These are phyloP conservation scores for Solanum chilense DNA, from an alignment of 257 asterid species.

Conservation along the genomic window DNA sequence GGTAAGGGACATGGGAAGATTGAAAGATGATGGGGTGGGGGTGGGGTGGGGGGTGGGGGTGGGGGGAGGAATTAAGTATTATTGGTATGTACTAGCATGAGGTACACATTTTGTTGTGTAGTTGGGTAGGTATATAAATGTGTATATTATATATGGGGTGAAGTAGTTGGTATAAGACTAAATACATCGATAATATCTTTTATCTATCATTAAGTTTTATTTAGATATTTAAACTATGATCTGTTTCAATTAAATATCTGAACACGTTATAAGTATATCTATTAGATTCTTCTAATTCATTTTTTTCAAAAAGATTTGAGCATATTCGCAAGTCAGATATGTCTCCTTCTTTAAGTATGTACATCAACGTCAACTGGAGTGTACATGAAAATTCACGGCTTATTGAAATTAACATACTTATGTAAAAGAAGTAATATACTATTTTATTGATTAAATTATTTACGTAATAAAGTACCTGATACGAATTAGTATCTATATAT, in stretches of 20 bases:
- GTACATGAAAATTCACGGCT: neutral
- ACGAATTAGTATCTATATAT: neutral
- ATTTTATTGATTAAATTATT: neutral
- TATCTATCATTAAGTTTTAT: neutral
- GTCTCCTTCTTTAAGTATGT: too few species aligned
- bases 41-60: neutral
- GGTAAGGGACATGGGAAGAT: constrained; percentile 47
- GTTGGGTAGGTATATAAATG: neutral
- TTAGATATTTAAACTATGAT: neutral
- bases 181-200: neutral
- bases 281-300: neutral
- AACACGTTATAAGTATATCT: neutral
- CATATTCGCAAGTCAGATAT: neutral
- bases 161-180: neutral
- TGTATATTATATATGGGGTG: neutral
- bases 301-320: neutral
- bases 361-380: too few species aligned
- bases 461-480: neutral
- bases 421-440: neutral
- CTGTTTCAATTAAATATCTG: neutral
- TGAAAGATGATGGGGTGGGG: constrained; percentile 10
- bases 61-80: neutral
- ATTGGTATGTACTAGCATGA: neutral
- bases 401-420: neutral
- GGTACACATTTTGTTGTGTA: neutral